Base-by-base conservation (phyloP, 768 basidiomycete species). In the Pilatotrama ljubarskyi region DNA sequence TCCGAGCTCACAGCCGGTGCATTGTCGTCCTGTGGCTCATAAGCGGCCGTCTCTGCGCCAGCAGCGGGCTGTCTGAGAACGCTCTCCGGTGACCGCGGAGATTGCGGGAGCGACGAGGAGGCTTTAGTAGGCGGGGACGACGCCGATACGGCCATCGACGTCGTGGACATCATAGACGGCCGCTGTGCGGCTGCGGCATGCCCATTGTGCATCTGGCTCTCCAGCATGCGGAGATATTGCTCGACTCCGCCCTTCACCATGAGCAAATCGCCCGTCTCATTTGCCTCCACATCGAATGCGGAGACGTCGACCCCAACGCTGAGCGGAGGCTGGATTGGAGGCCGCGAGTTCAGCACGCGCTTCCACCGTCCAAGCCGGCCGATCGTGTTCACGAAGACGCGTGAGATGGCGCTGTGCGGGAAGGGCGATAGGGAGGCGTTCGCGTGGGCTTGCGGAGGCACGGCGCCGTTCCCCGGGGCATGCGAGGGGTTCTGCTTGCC, bases 361-460 rank as follows among this genome's bases (percentile, higher is more conserved):
- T 82, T 90, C 90, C 93, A 90, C 10, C 89, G 78, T 1, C 93
- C 93, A 17, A 95, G 74, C 5, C 89, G 82, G 5, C 93, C 91
- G 26, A 94, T 86, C 2, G 93, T 93, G 73, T 85, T 88, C 53
- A 90, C 86, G 47, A 95, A 82, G 11, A 82, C 90, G 1, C 91
- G 82, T 0, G 90, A 91, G 15, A 94, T 76, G 0, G 86, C 78
- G 66, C 79, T 84, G 53, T 88, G 84, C 25, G 83, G 83, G 38
- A 78, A 76, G 0, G 85, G 82, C 13, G 85, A 74, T 7, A 80
- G 68, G 1, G 78, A 73, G 7, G 81, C 70, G 10, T 78, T 77
- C 43, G 80, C 75, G 5, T 75, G 69, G 43, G 78, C 71, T 4
- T 76, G 68, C 17, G 77, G 42, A 11, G 35, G 26, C 1, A 52